These are phyloP conservation scores for Trichoderma cornu-damae DNA, from an alignment of 2,329 filamentous ascomycete genomes.

Conservation along the genomic window DNA sequence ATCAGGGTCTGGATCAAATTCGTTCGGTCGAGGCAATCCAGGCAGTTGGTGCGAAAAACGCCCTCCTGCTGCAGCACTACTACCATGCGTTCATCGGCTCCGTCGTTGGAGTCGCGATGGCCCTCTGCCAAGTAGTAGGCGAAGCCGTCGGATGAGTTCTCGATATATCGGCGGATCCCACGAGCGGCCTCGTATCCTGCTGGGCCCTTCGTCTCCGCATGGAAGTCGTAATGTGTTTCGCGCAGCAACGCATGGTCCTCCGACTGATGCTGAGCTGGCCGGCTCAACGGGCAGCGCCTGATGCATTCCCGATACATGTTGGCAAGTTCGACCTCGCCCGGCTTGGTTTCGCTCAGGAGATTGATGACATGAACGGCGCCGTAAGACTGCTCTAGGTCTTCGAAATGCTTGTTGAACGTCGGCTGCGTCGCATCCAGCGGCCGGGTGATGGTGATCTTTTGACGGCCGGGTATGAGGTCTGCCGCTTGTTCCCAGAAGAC, in stretches of 20 bases:
- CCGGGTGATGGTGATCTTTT: slow-evolving; percentile 87
- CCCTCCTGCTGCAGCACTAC: slow-evolving; percentile 87
- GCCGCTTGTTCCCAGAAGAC: slow-evolving; percentile 96
- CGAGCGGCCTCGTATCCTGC: slow-evolving; percentile 87
- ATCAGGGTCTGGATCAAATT: slow-evolving; percentile 96
- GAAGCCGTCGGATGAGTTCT: slow-evolving; percentile 76
- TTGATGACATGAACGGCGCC: slow-evolving; percentile 91
- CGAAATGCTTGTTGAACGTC: slow-evolving; percentile 93
- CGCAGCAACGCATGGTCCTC: slow-evolving; percentile 68
- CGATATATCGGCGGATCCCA: slow-evolving; percentile 73
- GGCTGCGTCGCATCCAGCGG: slow-evolving; percentile 88
- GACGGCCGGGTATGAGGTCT: slow-evolving; percentile 82
- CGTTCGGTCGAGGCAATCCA: slow-evolving; percentile 92
- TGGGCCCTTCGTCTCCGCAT: slow-evolving; percentile 84
- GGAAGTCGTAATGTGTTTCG: slow-evolving; percentile 90
- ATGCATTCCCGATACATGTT: slow-evolving; percentile 75
- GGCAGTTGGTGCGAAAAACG: slow-evolving; percentile 91
- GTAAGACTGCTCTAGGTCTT: slow-evolving; percentile 77
- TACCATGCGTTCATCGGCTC: slow-evolving; percentile 46
- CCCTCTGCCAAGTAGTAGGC: slow-evolving; percentile 87
- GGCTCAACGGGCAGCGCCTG: slow-evolving; percentile 65
- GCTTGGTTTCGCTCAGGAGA: slow-evolving; percentile 83
- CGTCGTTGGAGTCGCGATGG: slow-evolving; percentile 48
- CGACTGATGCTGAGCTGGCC: slow-evolving; percentile 49
- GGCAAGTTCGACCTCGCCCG: slow-evolving; percentile 78